These are phyloP conservation scores for Lentinula guzmanii DNA, from an alignment of 768 basidiomycete genomes.

Conservation along the genomic window DNA sequence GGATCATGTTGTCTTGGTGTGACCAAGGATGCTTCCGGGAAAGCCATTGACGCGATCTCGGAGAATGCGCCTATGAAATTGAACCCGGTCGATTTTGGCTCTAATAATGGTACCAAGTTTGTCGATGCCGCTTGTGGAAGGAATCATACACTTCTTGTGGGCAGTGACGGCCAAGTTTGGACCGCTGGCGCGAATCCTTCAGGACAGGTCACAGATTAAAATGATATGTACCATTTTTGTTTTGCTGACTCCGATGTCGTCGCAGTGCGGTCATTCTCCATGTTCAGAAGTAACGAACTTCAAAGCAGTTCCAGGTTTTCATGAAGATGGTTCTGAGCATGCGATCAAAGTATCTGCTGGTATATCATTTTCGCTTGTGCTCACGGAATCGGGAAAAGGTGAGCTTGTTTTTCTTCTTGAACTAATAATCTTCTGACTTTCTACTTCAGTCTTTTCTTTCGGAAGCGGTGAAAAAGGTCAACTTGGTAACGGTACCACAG, in stretches of 20 bases:
- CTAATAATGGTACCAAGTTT: constrained; percentile 50
- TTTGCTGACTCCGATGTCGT: not conserved
- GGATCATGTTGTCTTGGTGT: constrained; percentile 64
- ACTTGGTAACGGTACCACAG: constrained; percentile 86
- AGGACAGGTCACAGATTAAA: constrained; percentile 58
- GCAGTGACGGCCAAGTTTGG: constrained; percentile 79
- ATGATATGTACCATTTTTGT: not conserved
- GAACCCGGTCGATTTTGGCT: constrained; percentile 56
- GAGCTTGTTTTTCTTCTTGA: not conserved
- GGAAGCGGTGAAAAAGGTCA: constrained; percentile 94
- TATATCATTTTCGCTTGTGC: constrained; percentile 74
- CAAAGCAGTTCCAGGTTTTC: constrained; percentile 54
- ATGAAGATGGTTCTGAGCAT: constrained; percentile 54
- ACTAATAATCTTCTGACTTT: not conserved
- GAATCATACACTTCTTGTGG: constrained; percentile 78
- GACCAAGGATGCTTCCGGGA: constrained; percentile 36
- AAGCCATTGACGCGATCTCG: constrained; percentile 37
- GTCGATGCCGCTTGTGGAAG: constrained; percentile 81
- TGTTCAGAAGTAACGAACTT: constrained; percentile 64
- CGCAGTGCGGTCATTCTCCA: constrained; percentile 65
- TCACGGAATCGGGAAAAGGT: constrained; percentile 83
- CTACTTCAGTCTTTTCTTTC: constrained; percentile 66
- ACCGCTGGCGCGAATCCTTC: constrained; percentile 73
- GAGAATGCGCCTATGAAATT: constrained; percentile 70
- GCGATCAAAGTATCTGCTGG: constrained; percentile 77